phyloP scores from a whole-genome alignment of 192 early-diverging fungal genomes.

The Dissophora globulifera region DNA sequence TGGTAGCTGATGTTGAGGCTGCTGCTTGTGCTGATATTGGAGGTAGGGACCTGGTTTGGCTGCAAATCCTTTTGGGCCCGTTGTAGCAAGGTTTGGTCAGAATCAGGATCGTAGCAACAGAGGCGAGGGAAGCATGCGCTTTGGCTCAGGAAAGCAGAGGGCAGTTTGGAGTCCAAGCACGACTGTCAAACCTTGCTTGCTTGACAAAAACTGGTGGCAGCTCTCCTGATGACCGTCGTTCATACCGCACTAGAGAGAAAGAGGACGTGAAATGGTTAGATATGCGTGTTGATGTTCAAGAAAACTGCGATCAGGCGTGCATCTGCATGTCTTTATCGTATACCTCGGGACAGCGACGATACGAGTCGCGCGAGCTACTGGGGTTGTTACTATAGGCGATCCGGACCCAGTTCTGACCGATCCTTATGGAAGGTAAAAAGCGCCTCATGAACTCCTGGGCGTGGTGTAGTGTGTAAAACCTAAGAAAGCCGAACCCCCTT shows the following conservation, averaged over 20 bases:
- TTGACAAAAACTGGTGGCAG: conserved; percentile 24
- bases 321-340: no score
- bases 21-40: not conserved
- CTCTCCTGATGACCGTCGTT: conserved; percentile 18
- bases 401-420: conserved; percentile 24
- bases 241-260: conserved; percentile 22
- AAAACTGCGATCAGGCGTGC: no score
- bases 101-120: conserved; percentile 47
- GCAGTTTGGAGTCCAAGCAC: conserved; percentile 29
- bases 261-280: no score
- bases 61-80: not conserved
- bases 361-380: conserved; percentile 10
- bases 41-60: no score
- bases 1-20: no score
- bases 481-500: conserved; percentile 35
- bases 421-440: conserved; percentile 21
- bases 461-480: conserved; percentile 12
- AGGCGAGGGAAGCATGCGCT: not conserved
- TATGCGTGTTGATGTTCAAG: no score
- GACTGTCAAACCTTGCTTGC: conserved; percentile 55
- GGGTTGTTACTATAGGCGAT: conserved; percentile 43
- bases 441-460: conserved; percentile 34
- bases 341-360: conserved; percentile 23
- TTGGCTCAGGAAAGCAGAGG: not conserved
- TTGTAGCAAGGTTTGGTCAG: conserved; percentile 42